A percentile compares a stretch with the other conserved stretches of the same genome.
Conservation (phyloP, 1,284 basidiomycete genomes). For the Microbotryomycetes sp. region DNA sequence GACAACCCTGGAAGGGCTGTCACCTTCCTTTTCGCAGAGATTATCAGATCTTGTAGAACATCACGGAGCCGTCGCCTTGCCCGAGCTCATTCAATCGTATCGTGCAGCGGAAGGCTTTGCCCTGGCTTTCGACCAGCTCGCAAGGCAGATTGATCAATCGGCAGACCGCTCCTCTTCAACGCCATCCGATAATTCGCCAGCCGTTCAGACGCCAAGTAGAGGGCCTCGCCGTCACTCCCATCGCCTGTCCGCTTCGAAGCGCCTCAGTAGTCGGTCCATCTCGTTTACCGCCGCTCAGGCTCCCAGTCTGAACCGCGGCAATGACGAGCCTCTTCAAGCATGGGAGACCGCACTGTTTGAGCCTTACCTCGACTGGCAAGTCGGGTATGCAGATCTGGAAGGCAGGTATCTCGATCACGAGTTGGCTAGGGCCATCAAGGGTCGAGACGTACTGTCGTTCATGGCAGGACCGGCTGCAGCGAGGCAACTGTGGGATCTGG, state of each 20-base stretch:
- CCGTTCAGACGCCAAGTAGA: conserved; percentile 33
- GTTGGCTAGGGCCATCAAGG: conserved; percentile 40
- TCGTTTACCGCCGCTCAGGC: conserved; percentile 10
- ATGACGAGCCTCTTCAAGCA: conserved; percentile 32
- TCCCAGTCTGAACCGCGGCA: background rate
- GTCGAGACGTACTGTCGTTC: conserved; percentile 45
- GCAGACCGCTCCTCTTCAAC: conserved; percentile 19
- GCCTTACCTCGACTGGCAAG: conserved; percentile 81
- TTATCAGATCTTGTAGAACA: conserved; percentile 59
- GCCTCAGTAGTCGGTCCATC: conserved; percentile 35
- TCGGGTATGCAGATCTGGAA: conserved; percentile 71
- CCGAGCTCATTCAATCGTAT: conserved; percentile 61
- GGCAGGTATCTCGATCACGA: conserved; percentile 56
- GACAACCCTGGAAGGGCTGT: conserved; percentile 63
- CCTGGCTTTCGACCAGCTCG: conserved; percentile 57
- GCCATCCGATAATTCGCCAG: conserved; percentile 19
- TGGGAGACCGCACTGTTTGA: conserved; percentile 89
- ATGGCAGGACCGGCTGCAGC: conserved; percentile 44
- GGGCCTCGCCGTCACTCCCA: conserved; percentile 50
- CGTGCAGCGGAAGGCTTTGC: conserved; percentile 74
- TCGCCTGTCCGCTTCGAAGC: conserved; percentile 59
- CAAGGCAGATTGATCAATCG: conserved; percentile 41
- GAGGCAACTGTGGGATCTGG: conserved; percentile 53
- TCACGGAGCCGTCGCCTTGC: conserved; percentile 56
- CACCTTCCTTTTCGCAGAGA: conserved; percentile 70